Evolutionary conservation across 768 basidiomycete species (phyloP), one percentile per base, ranked within the genome.

Genomic region (Asterophora parasitica): DNA sequence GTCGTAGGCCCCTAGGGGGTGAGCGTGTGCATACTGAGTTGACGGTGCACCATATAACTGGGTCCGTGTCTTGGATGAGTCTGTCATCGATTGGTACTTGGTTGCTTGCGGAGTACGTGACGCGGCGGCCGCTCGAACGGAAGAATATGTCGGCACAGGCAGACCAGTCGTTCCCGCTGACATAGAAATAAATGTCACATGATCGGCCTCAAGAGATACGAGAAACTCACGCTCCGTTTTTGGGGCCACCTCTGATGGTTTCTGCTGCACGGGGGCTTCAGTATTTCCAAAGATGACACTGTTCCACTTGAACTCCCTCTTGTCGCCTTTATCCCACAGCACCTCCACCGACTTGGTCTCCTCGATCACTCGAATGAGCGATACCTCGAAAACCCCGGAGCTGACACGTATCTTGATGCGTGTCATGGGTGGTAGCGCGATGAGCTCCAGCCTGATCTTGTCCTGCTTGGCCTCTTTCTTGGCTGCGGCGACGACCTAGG

Each of bases 381-480:
- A 84, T 4, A 93, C 91, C 61, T 94, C 91, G 61, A 90, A 94
- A 27, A 88, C 83, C 4, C 92, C 92, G 8, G 86, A 77, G 56
- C 79, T 85, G 39, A 88, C 83, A 36, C 88, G 85, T 53, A 97
- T 80, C 67, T 91, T 88, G 71, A 97, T 84, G 10, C 83, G 79
- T 13, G 83, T 71, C 71, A 88, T 85, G 0, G 74, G 67, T 4
- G 83, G 79, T 31, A 96, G 70, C 2, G 82, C 76, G 26, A 88
- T 61, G 13, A 96, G 70, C 46, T 89, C 87, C 9, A 72, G 71
- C 37, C 76, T 78, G 32, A 93, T 80, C 59, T 79, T 84, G 49
- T 87, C 83, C 49, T 84, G 81, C 59, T 88, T 90, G 37, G 74
- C 77, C 4, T 82, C 82, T 58, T 81, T 84, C 63, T 88, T 88